These are phyloP conservation scores for Colletotrichum chlorophyti DNA, from an alignment of 2,329 filamentous ascomycete genomes.

Conservation along the genomic window DNA sequence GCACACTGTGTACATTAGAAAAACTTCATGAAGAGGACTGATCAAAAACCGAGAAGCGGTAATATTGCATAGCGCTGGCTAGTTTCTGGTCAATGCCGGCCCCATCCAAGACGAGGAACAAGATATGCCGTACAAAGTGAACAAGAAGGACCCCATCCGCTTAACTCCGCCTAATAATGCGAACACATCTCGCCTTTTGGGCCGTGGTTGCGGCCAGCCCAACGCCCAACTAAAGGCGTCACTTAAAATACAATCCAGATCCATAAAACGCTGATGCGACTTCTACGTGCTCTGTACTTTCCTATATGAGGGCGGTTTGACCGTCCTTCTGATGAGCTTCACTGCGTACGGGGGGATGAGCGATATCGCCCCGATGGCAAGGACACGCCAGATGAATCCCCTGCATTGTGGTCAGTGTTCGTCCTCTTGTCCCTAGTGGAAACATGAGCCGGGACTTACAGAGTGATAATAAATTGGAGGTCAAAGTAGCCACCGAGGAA, in stretches of 20 bases:
- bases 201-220: background rate
- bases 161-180: slow-evolving; percentile 24
- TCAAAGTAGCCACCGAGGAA: slow-evolving; percentile 93
- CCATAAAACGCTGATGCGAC: background rate
- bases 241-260: background rate
- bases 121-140: slow-evolving; percentile 19
- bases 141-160: background rate
- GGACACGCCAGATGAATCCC: slow-evolving; percentile 88
- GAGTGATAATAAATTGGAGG: slow-evolving; percentile 76
- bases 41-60: background rate
- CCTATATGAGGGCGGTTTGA: slow-evolving; percentile 92
- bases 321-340: slow-evolving; percentile 82
- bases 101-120: slow-evolving; percentile 17
- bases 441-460: slow-evolving; percentile 54
- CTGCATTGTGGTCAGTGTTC: slow-evolving; percentile 45
- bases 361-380: slow-evolving; percentile 79
- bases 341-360: slow-evolving; percentile 86
- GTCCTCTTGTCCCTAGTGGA: background rate
- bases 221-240: slow-evolving; percentile 7
- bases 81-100: slow-evolving; percentile 9
- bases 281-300: slow-evolving; percentile 79
- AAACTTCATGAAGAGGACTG: background rate
- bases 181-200: slow-evolving; percentile 13
- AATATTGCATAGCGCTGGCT: slow-evolving; percentile 29
- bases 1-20: background rate